phyloP scores from a whole-genome alignment of 23 red algal genomes.

The Pyropia yezoensis region DNA sequence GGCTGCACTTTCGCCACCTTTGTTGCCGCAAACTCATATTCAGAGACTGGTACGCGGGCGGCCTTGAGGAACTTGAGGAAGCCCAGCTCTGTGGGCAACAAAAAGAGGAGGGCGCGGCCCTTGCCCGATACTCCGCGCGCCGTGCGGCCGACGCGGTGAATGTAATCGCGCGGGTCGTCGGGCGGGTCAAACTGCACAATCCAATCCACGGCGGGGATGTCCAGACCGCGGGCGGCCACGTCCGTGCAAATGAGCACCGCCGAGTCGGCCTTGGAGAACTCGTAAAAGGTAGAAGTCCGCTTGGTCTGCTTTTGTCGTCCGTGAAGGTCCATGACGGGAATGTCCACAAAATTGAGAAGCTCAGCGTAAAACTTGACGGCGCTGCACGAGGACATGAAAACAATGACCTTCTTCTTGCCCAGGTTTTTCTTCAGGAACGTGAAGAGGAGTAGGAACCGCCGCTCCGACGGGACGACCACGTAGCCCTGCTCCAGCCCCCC shows the following conservation, averaged over 20 bases:
- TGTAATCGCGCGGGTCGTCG: conserved; percentile 98
- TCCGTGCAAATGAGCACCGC: conserved; percentile 95
- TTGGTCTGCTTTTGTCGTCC: conserved; percentile 98
- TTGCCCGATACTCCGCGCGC: conserved; percentile 83
- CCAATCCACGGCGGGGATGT: conserved; percentile 98
- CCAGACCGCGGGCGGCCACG: conserved; percentile 92
- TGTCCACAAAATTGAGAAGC: conserved; percentile 94
- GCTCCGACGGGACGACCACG: conserved; percentile 69
- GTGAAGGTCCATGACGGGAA: conserved; percentile 91
- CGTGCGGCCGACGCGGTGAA: conserved; percentile 96
- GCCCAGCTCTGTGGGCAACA: conserved; percentile 77
- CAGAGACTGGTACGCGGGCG: conserved; percentile 82
- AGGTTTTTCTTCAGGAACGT: conserved; percentile 88
- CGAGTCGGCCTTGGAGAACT: conserved; percentile 69
- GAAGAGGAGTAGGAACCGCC: conserved; percentile 81
- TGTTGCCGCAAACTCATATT: conserved; percentile 88
- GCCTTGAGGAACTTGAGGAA: conserved; percentile 86
- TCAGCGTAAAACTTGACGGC: conserved; percentile 97
- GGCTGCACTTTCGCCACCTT: conserved; percentile 90
- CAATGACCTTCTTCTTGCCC: conserved; percentile 96
- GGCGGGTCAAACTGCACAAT: conserved; percentile 99
- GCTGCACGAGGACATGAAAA: conserved; percentile 98
- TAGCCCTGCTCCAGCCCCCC: conserved; percentile 92
- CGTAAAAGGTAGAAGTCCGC: conserved; percentile 92
- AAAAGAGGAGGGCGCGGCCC: conserved; percentile 87